Base-by-base conservation (phyloP, 2,329 filamentous ascomycete species). In the Scytalidium lignicola region DNA sequence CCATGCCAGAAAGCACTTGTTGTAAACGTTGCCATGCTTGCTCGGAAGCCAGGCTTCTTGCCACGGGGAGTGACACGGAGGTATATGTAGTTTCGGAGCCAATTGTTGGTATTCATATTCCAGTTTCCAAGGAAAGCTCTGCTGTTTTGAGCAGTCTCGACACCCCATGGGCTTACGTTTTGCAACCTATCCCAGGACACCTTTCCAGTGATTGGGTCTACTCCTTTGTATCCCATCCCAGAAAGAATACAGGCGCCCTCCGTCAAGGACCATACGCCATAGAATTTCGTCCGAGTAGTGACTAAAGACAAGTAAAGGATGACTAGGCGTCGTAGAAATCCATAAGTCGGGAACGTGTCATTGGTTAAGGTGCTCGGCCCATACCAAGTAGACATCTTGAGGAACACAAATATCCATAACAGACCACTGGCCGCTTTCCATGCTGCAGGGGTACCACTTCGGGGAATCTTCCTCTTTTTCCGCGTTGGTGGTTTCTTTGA, bases 61-160 rank as follows among this genome's bases (percentile, higher is more conserved):
- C 93, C 93, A 59, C 88, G 87, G 0, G 93, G 93, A 0, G 93
- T 99, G 2, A 99, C 93, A 20, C 93, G 85, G 43, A 99, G 77
- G 65, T 97, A 99, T 58, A 99, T 78, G 64, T 96, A 99, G 68
- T 97, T 96, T 43, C 91, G 82, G 53, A 99, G 74, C 93, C 93
- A 99, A 62, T 89, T 83, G 67, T 96, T 99, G 12, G 93, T 99
- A 69, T 97, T 97, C 73, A 96, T 96, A 68, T 99, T 99, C 93
- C 93, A 99, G 62, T 83, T 87, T 44, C 85, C 92, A 2, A 99
- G 78, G 61, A 93, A 97, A 1, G 82, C 90, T 47, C 92, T 84
- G n/a, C 88, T 88, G 66, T 97, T 99, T 69, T 96, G 91, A 1
- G 92, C 93, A 1, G 82, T 76, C 70, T 99, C 93, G 22, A 99